Evolutionary conservation across 495 filamentous ascomycete genomes (phyloP).

Genomic region (Tuber microsphaerosporum): DNA sequence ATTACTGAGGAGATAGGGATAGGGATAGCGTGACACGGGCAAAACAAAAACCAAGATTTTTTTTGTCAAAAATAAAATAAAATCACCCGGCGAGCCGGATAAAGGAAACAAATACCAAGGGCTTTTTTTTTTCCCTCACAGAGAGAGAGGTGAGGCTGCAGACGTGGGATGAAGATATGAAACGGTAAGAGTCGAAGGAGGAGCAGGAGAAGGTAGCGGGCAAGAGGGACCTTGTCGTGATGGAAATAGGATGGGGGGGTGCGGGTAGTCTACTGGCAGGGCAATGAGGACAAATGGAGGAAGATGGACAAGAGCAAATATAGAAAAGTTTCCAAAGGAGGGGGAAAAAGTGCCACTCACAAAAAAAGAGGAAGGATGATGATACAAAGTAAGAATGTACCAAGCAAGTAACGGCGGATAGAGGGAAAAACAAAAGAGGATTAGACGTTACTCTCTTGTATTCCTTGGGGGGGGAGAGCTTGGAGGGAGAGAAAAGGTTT

Average conservation of each 20-base stretch:
- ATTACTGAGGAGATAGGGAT: constrained; percentile 7
- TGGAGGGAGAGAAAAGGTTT: neutral
- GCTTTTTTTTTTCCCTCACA: neutral
- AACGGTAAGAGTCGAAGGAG: neutral
- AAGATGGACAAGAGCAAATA: neutral
- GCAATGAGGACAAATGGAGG: neutral
- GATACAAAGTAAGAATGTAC: constrained; percentile 3
- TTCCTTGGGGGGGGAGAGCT: neutral
- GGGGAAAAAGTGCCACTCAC: neutral
- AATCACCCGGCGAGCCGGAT: neutral
- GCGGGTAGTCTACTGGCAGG: neutral
- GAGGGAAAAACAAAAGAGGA: constrained; percentile 20
- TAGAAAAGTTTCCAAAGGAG: neutral
- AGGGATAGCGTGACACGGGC: constrained; percentile 14
- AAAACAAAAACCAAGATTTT: constrained; percentile 29
- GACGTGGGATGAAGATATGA: neutral
- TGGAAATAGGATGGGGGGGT: neutral
- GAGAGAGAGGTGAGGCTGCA: neutral
- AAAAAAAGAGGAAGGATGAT: neutral
- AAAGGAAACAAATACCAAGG: neutral
- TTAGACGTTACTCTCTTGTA: constrained; percentile 4
- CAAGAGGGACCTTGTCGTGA: neutral
- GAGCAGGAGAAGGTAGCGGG: neutral
- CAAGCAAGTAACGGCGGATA: neutral
- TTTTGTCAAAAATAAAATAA: no score